Conservation (phyloP, 169 alveolate genomes). For the Eimeria necatrix region DNA sequence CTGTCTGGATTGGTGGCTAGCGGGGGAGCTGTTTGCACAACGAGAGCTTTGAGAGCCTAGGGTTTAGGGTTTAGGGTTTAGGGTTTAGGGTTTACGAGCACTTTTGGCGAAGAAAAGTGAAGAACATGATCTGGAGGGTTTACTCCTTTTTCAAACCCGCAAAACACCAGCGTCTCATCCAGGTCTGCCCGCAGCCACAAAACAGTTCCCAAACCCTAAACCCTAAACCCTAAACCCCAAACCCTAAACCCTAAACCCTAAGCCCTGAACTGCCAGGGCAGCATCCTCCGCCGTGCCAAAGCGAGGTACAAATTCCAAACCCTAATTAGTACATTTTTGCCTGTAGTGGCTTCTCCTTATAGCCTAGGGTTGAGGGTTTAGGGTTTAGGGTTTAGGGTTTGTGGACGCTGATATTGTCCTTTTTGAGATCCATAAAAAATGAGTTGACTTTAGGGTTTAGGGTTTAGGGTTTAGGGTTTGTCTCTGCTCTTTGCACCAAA, state of each 20-base stretch:
- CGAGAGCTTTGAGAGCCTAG: not conserved
- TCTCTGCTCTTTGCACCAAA: too few species aligned
- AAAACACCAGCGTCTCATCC: not conserved
- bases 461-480: too few species aligned
- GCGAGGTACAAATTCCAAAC: too few species aligned
- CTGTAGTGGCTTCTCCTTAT: too few species aligned
- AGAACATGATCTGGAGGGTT: not conserved
- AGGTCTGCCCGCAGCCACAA: not conserved
- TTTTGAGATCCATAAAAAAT: too few species aligned
- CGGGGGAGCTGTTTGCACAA: not conserved
- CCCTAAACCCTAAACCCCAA: conserved; percentile 8
- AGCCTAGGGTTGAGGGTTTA: too few species aligned
- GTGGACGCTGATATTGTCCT: too few species aligned
- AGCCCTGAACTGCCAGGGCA: too few species aligned
- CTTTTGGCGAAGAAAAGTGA: not conserved
- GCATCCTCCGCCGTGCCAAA: too few species aligned
- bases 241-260: not conserved
- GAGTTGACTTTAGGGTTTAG: too few species aligned
- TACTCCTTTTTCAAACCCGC: not conserved
- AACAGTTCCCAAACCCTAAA: not conserved
- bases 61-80: conserved; percentile 4
- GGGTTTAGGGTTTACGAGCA: not conserved
- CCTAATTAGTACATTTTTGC: too few species aligned
- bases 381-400: too few species aligned
- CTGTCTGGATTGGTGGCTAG: not conserved